Evolutionary conservation across 2,329 filamentous ascomycete genomes (phyloP).

Genomic region (Botrytis cinerea): DNA sequence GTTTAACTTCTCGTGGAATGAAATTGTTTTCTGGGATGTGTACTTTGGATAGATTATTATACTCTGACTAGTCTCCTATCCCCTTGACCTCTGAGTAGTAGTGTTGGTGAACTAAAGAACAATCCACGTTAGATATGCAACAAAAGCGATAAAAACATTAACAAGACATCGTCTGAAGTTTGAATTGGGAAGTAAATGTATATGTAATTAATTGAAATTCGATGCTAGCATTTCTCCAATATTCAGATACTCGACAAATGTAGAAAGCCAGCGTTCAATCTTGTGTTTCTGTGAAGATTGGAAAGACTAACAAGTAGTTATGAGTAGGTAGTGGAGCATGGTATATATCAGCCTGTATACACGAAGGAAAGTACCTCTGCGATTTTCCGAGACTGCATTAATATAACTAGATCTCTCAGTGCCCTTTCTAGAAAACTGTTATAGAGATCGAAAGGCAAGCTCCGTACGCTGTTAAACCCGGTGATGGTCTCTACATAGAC

Average conservation of each 20-base stretch:
- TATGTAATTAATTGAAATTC: neutral
- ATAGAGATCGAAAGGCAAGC: neutral
- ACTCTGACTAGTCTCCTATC: neutral
- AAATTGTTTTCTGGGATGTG: too few species aligned
- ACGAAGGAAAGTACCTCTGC: neutral
- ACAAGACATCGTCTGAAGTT: neutral
- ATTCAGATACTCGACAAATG: neutral
- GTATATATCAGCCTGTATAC: neutral
- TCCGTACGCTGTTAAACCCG: neutral
- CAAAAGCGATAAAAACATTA: too few species aligned
- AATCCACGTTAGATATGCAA: neutral
- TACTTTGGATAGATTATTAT: too few species aligned
- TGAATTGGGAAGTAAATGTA: neutral
- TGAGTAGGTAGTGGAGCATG: neutral
- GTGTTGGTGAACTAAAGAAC: neutral
- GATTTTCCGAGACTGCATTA: neutral
- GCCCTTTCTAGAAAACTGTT: accelerated
- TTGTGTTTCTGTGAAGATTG: neutral
- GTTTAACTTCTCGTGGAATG: neutral
- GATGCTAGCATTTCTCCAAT: neutral
- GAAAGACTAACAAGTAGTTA: too few species aligned
- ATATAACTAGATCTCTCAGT: neutral
- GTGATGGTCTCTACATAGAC: too few species aligned
- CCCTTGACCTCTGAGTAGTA: neutral
- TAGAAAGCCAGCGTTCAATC: neutral